Evolutionary conservation across 768 basidiomycete genomes (phyloP), one percentile per base, ranked within the genome.

Genomic region (Amanita pseudoporphyria): DNA sequence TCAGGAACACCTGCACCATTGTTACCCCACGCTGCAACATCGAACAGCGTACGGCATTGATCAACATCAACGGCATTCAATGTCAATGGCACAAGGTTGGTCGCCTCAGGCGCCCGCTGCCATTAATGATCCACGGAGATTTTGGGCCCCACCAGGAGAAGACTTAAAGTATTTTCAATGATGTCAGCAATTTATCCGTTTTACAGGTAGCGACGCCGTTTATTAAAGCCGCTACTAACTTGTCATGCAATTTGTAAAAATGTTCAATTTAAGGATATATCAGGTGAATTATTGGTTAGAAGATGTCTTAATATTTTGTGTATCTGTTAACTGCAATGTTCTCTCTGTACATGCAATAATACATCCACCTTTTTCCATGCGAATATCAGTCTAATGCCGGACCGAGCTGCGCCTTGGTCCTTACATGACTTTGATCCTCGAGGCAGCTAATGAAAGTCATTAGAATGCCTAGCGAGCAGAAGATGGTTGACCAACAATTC

Each of bases 21-120:
- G 54, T n/a, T 56, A 58, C 31, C 60, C 57, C 7, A 30, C 56
- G 24, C 49, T 51, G 7, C 55, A 57, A 18, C 56, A 58, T 21
- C 58, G 60, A 26, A 56, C 57, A 3, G 48, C 50, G 38, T 58
- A 55, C 32, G 52, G 49, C 21, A 41, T 35, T 26, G 45, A 53
- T 21, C 56, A 49, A 30, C 52, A 42, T 32, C 47, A 51, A 7
- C 21, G 30, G 14, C 40, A 41, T 28, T 14, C 39, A 47, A 33
- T 30, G 21, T n/a, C 36, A 16, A 19, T 31, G 30, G 13, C 24
- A 26, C 40, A 42, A 26, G 21, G 13, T 24, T 50, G 49, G 49
- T 1, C 39, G 12, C 30, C 38, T 30, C 49, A 30, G 19, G 5
- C 18, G 14, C 4, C 48, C 12, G 9, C 19, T 35, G 14, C 49